Conservation (phyloP, 345 rosid species). For the Anacardium occidentale region DNA sequence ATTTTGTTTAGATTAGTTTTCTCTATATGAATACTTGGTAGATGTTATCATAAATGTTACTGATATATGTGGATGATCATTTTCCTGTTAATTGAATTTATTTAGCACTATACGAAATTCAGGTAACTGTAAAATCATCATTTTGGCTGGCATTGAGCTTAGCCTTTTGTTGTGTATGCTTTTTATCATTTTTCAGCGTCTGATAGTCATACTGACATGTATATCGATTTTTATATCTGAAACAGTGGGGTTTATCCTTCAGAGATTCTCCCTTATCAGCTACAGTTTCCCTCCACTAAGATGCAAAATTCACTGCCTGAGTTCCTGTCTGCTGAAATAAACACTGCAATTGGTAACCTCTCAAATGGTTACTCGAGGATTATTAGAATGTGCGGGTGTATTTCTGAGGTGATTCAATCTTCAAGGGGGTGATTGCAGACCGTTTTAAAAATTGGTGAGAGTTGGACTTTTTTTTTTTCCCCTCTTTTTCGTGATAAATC, state of each 20-base stretch:
- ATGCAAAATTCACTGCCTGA: constrained; percentile 19
- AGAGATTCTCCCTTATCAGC: constrained; percentile 35
- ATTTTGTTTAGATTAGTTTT: background rate
- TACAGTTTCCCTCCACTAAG: constrained; percentile 25
- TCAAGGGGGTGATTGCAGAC: constrained; percentile 20
- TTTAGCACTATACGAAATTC: background rate
- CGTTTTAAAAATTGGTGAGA: background rate
- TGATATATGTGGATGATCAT: background rate
- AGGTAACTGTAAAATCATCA: background rate
- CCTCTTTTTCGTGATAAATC: background rate
- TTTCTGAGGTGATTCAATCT: constrained; percentile 38
- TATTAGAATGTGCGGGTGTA: constrained; percentile 47
- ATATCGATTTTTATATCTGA: constrained; percentile 22
- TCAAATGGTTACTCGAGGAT: constrained; percentile 49
- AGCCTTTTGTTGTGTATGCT: background rate
- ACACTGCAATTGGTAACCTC: constrained; percentile 35
- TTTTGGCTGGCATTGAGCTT: background rate
- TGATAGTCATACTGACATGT: constrained; percentile 6
- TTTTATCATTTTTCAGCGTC: constrained; percentile 1
- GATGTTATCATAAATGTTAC: background rate
- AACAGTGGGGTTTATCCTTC: constrained; percentile 67
- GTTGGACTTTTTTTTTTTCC: background rate
- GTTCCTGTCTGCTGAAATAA: constrained; percentile 34
- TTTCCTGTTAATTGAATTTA: background rate
- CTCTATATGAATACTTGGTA: background rate